Conservation (phyloP, 78 protist genomes). For the Pigoraptor vietnamica region DNA sequence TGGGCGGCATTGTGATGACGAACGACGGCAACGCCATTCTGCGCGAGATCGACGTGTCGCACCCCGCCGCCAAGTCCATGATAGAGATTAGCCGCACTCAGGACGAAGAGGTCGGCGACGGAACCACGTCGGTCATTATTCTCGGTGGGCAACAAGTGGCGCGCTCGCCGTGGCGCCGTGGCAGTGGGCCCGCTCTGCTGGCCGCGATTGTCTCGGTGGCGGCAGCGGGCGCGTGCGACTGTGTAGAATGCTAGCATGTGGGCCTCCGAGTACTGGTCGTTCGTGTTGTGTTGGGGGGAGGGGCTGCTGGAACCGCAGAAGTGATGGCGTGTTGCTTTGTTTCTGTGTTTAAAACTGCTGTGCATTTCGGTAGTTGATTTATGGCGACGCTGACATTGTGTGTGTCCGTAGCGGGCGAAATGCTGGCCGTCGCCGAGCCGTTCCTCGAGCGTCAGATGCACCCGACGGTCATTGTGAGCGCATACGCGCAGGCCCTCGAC, state of each 20-base stretch:
- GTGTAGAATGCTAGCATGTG: neutral
- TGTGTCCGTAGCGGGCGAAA: constrained; percentile 92
- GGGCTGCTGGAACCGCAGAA: too few species aligned
- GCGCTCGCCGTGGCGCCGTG: neutral
- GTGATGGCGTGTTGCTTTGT: too few species aligned
- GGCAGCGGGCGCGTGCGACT: neutral
- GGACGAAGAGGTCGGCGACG: constrained; percentile 99
- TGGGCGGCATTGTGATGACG: constrained; percentile 92
- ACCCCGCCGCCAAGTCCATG: constrained; percentile 96
- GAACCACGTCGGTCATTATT: constrained; percentile 98
- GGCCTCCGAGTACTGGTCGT: neutral
- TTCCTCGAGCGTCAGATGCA: constrained; percentile 62
- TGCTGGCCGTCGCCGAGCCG: constrained; percentile 49
- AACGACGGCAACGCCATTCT: constrained; percentile 99
- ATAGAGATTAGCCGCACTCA: constrained; percentile 95
- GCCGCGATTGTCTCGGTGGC: neutral
- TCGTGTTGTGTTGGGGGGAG: too few species aligned
- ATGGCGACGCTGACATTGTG: too few species aligned
- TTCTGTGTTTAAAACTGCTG: too few species aligned
- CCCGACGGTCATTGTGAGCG: constrained; percentile 80
- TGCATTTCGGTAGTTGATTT: too few species aligned
- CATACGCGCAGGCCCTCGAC: constrained; percentile 64
- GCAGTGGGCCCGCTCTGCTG: neutral
- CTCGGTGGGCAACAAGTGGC: constrained; percentile 17
- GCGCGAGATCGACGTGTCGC: constrained; percentile 79